Evolutionary conservation across 306 rosid species (phyloP), one percentile per base, ranked within the genome.

Genomic region (Begonia fuchsioides): DNA sequence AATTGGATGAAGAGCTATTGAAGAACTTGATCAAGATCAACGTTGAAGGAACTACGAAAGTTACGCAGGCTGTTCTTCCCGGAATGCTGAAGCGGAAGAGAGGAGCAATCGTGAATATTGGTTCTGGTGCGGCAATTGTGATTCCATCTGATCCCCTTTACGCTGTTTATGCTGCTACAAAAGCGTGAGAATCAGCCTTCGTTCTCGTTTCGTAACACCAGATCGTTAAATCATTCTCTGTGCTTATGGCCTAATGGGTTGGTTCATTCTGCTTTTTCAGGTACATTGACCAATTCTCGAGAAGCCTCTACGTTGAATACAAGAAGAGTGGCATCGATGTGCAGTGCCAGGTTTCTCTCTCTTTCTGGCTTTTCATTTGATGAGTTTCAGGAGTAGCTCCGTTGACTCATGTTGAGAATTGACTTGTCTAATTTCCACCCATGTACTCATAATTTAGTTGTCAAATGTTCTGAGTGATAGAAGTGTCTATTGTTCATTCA

Each of bases 61-160:
- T 92, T 9, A 92, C 98, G 3, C 93, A 85, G 10, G 75, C 74
- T 64, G 94, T 92, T 57, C 64, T 92, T 11, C 76, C 83, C 1
- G 98, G 93, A 18, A 92, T 85, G 98, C 40, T 92, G 8, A 15
- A 69, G 93, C 82, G 94, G 60, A 85, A 92, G 70, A 75, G 62
- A 45, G 98, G 98, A 1, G 98, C 98, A 0, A 79, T 92, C 51
- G 93, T 92, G 12, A 92, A 92, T 40, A 82, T 85, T 67, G 98
- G 98, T 2, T 92, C 98, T 18, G 97, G 97, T 7, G 94, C 93
- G 32, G 94, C 96, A 0, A 69, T 73, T 77, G 82, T 92, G 1
- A 77, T 85, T 49, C 96, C 98, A 52, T 92, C 94, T 0, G 98
- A 92, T 79, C 98, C 98, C 6, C 81, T 92, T 11, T 85, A 92